These are phyloP conservation scores for Chondrus crispus DNA, from an alignment of 23 red algal genomes.

Conservation along the genomic window DNA sequence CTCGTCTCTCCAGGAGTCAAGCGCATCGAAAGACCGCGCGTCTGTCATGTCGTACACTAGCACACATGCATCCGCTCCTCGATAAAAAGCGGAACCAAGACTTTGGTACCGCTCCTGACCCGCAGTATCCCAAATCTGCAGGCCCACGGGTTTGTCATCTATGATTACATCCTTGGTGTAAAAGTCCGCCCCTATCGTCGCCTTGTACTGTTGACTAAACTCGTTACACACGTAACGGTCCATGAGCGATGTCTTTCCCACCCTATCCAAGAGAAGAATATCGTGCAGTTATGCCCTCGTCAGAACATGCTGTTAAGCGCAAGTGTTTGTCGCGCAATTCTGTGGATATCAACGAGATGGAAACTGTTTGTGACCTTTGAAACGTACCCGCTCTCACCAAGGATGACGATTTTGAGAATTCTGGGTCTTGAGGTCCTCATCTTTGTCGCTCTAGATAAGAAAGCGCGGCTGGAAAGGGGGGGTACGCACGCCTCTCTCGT, in stretches of 20 bases:
- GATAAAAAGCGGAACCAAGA: conserved; percentile 95
- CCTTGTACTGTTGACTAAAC: conserved; percentile 99
- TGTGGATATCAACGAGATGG: not conserved
- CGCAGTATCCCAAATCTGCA: conserved; percentile 99
- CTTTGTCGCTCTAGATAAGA: not conserved
- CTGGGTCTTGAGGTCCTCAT: conserved; percentile 66
- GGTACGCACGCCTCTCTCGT: too few species aligned
- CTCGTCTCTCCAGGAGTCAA: conserved; percentile 95
- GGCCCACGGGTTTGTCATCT: conserved; percentile 60
- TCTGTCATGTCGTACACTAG: conserved; percentile 97
- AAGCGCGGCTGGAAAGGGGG: too few species aligned
- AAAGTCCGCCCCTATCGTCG: conserved; percentile 99
- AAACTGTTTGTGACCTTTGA: not conserved
- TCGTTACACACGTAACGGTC: conserved; percentile 91
- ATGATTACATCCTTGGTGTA: conserved; percentile 89
- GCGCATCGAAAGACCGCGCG: conserved; percentile 68
- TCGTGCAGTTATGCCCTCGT: not conserved
- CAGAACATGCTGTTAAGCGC: not conserved
- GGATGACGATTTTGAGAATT: conserved; percentile 94
- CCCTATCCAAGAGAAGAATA: conserved; percentile 11
- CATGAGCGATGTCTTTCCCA: conserved; percentile 97
- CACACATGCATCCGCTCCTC: conserved; percentile 93
- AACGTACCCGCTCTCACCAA: conserved; percentile 97
- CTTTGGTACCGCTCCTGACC: conserved; percentile 98
- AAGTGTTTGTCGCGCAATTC: not conserved